Conservation (phyloP, 2,329 filamentous ascomycete genomes). For the Penicillium oxalicum region DNA sequence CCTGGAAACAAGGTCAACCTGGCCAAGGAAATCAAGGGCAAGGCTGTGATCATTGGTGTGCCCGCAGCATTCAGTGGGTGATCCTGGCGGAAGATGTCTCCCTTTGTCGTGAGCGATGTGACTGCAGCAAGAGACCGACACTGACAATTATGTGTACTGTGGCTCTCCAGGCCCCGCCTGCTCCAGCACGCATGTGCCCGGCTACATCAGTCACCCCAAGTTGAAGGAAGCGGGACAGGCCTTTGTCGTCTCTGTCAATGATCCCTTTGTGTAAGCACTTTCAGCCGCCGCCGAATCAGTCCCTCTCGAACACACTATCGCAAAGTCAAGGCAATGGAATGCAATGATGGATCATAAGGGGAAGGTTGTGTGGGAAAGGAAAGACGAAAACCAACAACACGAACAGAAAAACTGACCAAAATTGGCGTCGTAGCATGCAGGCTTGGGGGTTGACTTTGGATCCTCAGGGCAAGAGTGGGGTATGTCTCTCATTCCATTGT, state of each 20-base stretch:
- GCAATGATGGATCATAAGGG: no score
- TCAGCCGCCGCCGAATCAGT: no score
- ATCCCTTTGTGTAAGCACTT: conserved; percentile 75
- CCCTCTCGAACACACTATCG: conserved; percentile 9
- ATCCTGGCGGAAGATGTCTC: background rate
- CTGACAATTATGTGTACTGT: conserved; percentile 5
- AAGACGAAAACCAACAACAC: no score
- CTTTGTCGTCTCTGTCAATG: conserved; percentile 89
- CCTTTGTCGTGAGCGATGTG: no score
- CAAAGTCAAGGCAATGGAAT: no score
- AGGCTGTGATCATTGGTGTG: conserved; percentile 78
- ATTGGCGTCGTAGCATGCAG: conserved; percentile 61
- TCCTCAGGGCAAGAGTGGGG: conserved; percentile 65
- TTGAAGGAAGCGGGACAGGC: conserved; percentile 75
- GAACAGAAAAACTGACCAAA: no score
- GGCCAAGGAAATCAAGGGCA: conserved; percentile 66
- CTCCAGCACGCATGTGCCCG: conserved; percentile 69
- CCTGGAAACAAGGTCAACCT: conserved; percentile 90
- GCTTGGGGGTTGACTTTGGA: conserved; percentile 78
- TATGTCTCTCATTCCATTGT: conserved; percentile 43
- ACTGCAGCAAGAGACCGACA: background rate
- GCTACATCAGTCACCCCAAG: conserved; percentile 74
- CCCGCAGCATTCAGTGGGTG: conserved; percentile 67
- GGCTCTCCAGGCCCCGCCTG: conserved; percentile 50
- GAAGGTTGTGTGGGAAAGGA: no score